Conservation (phyloP, 2,329 filamentous ascomycete genomes). For the Talaromyces rugulosus region DNA sequence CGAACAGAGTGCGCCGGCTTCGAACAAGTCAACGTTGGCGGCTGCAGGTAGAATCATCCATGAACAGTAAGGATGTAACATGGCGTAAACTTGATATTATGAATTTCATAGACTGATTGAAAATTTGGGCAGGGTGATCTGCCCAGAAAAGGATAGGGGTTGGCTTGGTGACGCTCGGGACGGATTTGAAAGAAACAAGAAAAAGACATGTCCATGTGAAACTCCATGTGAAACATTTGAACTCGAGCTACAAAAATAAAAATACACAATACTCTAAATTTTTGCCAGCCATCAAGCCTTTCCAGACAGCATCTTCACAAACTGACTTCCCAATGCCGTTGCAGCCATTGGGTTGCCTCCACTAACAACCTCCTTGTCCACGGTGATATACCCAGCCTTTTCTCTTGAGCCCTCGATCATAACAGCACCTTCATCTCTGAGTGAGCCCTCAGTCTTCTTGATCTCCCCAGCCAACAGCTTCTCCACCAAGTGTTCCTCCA, state of each 20-base stretch:
- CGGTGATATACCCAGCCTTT: slow-evolving; percentile 39
- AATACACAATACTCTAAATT: neutral
- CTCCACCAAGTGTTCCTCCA: slow-evolving; percentile 46
- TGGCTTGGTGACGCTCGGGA: neutral
- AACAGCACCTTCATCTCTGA: slow-evolving; percentile 38
- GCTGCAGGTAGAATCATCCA: neutral
- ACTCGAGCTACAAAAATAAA: neutral
- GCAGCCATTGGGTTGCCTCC: slow-evolving; percentile 32
- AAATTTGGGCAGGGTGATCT: neutral
- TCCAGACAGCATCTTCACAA: slow-evolving; percentile 26
- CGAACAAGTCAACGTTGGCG: neutral
- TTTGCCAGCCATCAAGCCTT: neutral
- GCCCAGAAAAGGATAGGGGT: neutral
- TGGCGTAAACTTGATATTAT: no score
- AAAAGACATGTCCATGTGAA: neutral
- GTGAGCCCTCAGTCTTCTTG: slow-evolving; percentile 36
- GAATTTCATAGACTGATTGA: neutral
- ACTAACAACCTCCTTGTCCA: slow-evolving; percentile 38
- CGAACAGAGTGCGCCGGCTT: neutral
- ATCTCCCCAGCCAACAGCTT: slow-evolving; percentile 40
- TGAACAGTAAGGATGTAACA: neutral
- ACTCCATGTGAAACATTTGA: neutral
- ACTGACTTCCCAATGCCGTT: slow-evolving; percentile 27
- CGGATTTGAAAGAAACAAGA: neutral
- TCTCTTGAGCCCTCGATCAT: slow-evolving; percentile 42